Conservation (phyloP, 345 rosid species). For the Eucalyptus pumila region DNA sequence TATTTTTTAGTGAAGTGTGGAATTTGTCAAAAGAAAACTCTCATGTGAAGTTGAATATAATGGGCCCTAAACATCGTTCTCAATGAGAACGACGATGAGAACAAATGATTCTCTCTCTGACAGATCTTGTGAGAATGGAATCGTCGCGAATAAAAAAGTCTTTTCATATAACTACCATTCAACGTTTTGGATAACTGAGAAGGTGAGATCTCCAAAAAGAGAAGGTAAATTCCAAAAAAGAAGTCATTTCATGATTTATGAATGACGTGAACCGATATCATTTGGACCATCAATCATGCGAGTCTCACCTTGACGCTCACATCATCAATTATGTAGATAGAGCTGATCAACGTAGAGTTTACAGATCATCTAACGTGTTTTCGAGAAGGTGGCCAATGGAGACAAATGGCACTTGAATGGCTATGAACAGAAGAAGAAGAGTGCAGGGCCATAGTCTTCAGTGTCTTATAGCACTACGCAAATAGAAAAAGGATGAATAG, state of each 20-base stretch:
- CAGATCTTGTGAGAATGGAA: background rate
- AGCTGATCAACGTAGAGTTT: background rate
- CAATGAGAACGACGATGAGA: background rate
- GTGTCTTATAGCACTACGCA: background rate
- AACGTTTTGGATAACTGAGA: background rate
- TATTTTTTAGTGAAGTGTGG: background rate
- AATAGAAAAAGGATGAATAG: background rate
- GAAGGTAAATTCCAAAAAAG: background rate
- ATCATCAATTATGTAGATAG: background rate
- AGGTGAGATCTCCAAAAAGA: background rate
- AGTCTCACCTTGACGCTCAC: background rate
- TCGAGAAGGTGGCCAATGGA: background rate
- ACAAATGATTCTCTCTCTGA: background rate
- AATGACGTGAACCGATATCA: background rate
- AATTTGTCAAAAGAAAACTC: background rate
- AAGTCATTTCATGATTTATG: background rate
- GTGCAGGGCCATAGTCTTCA: background rate
- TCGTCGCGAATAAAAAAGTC: background rate
- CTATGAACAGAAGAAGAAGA: background rate
- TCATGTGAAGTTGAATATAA: background rate
- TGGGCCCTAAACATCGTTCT: background rate
- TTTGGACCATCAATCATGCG: background rate
- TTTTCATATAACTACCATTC: background rate
- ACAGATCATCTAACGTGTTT: background rate
- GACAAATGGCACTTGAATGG: background rate